Base-by-base conservation (phyloP, 1,284 basidiomycete species). In the Trametes sp. region DNA sequence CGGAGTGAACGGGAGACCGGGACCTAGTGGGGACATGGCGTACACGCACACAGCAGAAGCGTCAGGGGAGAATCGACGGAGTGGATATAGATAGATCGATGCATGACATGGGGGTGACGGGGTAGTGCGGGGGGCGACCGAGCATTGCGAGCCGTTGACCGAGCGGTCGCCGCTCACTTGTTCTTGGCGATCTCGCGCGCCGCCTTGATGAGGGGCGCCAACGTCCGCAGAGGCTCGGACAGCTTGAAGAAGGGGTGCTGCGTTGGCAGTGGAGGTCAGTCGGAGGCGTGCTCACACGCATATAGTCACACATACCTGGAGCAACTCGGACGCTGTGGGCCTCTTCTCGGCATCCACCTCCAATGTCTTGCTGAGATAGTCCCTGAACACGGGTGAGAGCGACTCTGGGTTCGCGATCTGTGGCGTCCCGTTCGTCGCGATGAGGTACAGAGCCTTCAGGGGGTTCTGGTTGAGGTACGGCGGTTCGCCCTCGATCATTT, bases 401-500 rank as follows among this genome's bases (percentile, higher is more conserved):
- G 92, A 91, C 78, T 98, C 96, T 26, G 96, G 96, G 76, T 98
- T 97, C 68, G 95, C 93, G 69, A 99, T 95, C 62, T 93, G 93
- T 11, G 97, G 97, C 51, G 96, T 98, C n/a, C 97, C 96, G 73
- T 98, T 98, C 23, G 96, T 98, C 6, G 96, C 96, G 72, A 99
- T 99, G 54, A 98, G 86, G 76, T 98, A 99, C 42, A 99, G 81
- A 7, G 95, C 96, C 74, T 97, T 93, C 50, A 98, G 82, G 1
- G 96, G 96, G 80, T 98, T 98, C 80, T 98, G 96, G 77, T 98
- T 97, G 48, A 98, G 84, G 74, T 98, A 98, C 31, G 97, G 97
- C 2, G 97, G 98, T 78, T 99, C 97, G 64, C 98, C 97, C 78
- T 98, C 97, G 70, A 99, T 95, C 97, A 99, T 99, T 82, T 98